Evolutionary conservation across 805 yeast genomes (phyloP).

Genomic region (Teunomyces lycoperdinae): DNA sequence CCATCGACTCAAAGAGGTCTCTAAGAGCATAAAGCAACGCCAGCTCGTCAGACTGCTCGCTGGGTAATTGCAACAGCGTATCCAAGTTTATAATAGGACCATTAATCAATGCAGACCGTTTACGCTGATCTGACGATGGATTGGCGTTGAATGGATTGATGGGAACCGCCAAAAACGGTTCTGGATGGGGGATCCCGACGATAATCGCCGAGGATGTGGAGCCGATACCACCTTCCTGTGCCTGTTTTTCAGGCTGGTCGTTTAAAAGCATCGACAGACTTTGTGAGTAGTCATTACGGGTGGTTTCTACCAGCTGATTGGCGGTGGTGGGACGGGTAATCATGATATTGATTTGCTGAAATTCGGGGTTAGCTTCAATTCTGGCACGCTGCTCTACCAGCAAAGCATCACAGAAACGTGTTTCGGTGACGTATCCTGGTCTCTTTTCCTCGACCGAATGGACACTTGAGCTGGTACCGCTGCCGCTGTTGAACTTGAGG

Average conservation of each 20-base stretch:
- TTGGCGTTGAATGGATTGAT: constrained; percentile 39
- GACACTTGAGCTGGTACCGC: not conserved
- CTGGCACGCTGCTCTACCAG: constrained; percentile 32
- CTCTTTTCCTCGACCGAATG: constrained; percentile 7
- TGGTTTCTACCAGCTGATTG: constrained; percentile 8
- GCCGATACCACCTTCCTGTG: constrained; percentile 22
- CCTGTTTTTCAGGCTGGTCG: constrained; percentile 13
- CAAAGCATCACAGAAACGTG: constrained; percentile 31
- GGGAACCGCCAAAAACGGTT: constrained; percentile 29
- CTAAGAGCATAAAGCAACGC: constrained; percentile 59
- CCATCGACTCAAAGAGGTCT: constrained; percentile 82
- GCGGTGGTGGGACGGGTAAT: constrained; percentile 34
- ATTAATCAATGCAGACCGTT: constrained; percentile 67
- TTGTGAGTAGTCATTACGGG: constrained; percentile 25
- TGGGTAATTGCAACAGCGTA: constrained; percentile 49
- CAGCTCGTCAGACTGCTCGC: constrained; percentile 27
- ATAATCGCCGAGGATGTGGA: constrained; percentile 32
- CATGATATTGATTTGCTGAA: constrained; percentile 30
- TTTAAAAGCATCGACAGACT: constrained; percentile 33
- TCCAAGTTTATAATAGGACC: constrained; percentile 89
- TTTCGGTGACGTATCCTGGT: constrained; percentile 19
- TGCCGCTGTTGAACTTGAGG: constrained; percentile 29
- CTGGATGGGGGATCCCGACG: constrained; percentile 40
- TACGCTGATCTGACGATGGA: constrained; percentile 65
- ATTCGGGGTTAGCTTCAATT: constrained; percentile 18